A percentile compares a stretch with the other conserved stretches of the same genome.
phyloP scores from a whole-genome alignment of 345 rosid species.

The Linum trigynum region DNA sequence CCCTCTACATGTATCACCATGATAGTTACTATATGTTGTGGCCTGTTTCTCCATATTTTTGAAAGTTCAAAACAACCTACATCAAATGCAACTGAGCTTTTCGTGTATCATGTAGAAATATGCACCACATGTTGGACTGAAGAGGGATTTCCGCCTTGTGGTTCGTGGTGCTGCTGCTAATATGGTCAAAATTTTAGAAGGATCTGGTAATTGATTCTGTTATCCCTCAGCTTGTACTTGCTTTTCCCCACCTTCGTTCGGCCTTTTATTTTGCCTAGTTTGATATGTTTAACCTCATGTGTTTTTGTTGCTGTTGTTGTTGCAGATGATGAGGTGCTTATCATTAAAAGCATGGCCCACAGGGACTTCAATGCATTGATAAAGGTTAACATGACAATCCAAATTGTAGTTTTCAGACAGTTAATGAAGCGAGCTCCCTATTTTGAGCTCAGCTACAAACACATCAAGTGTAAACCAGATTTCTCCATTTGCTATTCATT shows the following conservation, averaged over 20 bases:
- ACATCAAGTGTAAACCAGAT: background rate
- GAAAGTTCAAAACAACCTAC: background rate
- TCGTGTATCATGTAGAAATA: conserved; percentile 46
- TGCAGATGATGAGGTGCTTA: conserved; percentile 84
- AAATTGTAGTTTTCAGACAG: background rate
- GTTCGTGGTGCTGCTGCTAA: conserved; percentile 95
- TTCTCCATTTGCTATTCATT: background rate
- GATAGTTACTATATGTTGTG: background rate
- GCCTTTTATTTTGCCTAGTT: background rate
- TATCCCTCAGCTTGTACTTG: background rate
- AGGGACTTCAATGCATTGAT: conserved; percentile 86
- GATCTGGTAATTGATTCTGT: conserved; percentile 48
- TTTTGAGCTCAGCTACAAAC: conserved; percentile 7
- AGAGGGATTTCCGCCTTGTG: conserved; percentile 92
- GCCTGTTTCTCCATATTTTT: background rate
- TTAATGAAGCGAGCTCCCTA: background rate
- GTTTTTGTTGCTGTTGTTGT: conserved; percentile 14
- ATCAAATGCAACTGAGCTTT: conserved; percentile 18
- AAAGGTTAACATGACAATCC: conserved; percentile 42
- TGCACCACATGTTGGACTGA: conserved; percentile 80
- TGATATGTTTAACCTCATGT: background rate
- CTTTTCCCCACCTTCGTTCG: background rate
- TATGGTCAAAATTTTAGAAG: conserved; percentile 73
- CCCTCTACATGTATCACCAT: background rate
- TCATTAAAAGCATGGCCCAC: conserved; percentile 87